Evolutionary conservation across 768 basidiomycete genomes (phyloP).

Genomic region (Termitomyces sp.): DNA sequence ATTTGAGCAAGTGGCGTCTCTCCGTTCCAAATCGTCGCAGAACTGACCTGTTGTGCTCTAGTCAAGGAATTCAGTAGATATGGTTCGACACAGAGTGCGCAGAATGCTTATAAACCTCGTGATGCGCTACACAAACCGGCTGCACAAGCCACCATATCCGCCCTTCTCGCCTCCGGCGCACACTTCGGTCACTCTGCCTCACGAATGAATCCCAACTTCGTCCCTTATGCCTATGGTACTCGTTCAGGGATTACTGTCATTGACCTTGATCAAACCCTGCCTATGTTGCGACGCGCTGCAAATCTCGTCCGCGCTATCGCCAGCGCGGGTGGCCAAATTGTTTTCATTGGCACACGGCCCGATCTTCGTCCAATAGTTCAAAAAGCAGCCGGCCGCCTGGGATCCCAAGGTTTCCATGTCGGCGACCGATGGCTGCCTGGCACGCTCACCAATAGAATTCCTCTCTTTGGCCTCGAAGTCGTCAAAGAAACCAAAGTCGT

Average conservation of each 20-base stretch:
- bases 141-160: constrained; percentile 72
- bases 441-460: constrained; percentile 82
- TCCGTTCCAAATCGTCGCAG: background rate
- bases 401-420: constrained; percentile 76
- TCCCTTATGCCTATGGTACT: constrained; percentile 89
- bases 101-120: constrained; percentile 69
- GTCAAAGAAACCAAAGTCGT: constrained; percentile 48
- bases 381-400: constrained; percentile 76
- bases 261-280: constrained; percentile 90
- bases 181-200: constrained; percentile 87
- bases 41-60: constrained; percentile 22
- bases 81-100: constrained; percentile 71
- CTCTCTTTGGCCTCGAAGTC: constrained; percentile 60
- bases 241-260: constrained; percentile 90
- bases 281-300: constrained; percentile 86
- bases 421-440: constrained; percentile 92
- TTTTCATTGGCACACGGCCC: constrained; percentile 87
- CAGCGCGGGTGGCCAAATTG: constrained; percentile 71
- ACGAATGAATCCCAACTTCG: constrained; percentile 84
- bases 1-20: constrained; percentile 40
- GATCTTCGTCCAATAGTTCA: constrained; percentile 71
- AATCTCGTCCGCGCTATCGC: constrained; percentile 81
- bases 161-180: constrained; percentile 88
- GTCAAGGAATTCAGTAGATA: constrained; percentile 60
- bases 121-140: constrained; percentile 65